Evolutionary conservation across 352 stramenopile genomes (phyloP).

Genomic region (Phytopythium delawarense): DNA sequence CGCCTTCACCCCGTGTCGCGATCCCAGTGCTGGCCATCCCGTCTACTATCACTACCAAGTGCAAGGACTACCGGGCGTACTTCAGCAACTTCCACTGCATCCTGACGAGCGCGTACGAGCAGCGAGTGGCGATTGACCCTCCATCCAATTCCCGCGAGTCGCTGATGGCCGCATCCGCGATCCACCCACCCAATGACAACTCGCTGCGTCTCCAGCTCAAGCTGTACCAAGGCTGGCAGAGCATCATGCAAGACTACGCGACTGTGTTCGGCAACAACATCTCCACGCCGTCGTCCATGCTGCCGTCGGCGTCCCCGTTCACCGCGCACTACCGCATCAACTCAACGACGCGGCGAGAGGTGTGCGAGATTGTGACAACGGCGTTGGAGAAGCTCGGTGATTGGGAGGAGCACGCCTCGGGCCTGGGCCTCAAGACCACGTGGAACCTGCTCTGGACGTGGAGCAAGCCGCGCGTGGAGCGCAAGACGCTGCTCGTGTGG

Average conservation of each 20-base stretch:
- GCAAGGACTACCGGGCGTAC: conserved; percentile 52
- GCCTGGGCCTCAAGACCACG: conserved; percentile 80
- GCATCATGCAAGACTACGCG: conserved; percentile 85
- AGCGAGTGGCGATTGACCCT: conserved; percentile 17
- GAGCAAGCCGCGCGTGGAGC: conserved; percentile 82
- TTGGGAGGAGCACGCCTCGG: conserved; percentile 77
- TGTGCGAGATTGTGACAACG: conserved; percentile 77
- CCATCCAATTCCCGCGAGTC: conserved; percentile 11
- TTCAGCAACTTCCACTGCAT: conserved; percentile 78
- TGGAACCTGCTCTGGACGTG: conserved; percentile 93
- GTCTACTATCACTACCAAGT: conserved; percentile 11
- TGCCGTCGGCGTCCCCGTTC: conserved; percentile 29
- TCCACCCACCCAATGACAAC: conserved; percentile 31
- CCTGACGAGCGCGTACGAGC: conserved; percentile 67
- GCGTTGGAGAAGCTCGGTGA: conserved; percentile 50
- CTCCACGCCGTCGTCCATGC: conserved; percentile 24
- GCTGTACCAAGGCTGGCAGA: conserved; percentile 77
- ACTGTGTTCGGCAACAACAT: conserved; percentile 68
- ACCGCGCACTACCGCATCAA: conserved; percentile 82
- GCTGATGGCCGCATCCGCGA: conserved; percentile 9
- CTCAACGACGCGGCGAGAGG: conserved; percentile 63
- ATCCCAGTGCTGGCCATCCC: conserved; percentile 6
- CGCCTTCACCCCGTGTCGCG: background rate
- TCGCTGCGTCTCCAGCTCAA: conserved; percentile 68
- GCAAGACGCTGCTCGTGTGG: conserved; percentile 83